These are phyloP conservation scores for Ganoderma resinaceum DNA, from an alignment of 1,284 basidiomycete species.

Conservation along the genomic window DNA sequence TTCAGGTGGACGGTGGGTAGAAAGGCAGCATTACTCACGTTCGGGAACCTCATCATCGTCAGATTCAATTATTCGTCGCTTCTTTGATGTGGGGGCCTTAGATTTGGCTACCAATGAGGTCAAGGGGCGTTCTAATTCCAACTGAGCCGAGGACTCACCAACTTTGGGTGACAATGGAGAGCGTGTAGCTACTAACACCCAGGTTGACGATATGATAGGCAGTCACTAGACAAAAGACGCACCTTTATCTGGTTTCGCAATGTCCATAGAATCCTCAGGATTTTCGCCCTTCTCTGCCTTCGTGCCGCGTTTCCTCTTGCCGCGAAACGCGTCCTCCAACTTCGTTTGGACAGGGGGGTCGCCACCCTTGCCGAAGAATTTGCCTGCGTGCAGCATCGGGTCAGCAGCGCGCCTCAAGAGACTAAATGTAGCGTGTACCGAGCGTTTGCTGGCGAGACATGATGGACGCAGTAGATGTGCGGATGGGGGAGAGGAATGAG, in stretches of 20 bases:
- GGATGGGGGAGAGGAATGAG: conserved; percentile 15
- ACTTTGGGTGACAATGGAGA: conserved; percentile 42
- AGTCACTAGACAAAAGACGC: background rate
- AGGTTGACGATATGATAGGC: conserved; percentile 17
- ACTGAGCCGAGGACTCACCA: conserved; percentile 22
- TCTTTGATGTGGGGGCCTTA: conserved; percentile 33
- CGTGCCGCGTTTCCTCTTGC: conserved; percentile 50
- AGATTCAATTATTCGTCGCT: conserved; percentile 53
- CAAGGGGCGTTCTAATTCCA: background rate
- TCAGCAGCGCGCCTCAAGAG: background rate
- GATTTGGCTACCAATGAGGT: conserved; percentile 7
- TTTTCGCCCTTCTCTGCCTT: conserved; percentile 39
- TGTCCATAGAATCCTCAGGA: conserved; percentile 23
- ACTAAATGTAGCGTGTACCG: conserved; percentile 46
- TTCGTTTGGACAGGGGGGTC: conserved; percentile 68
- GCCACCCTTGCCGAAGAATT: conserved; percentile 77
- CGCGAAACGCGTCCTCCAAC: conserved; percentile 75
- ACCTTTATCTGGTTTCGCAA: conserved; percentile 14
- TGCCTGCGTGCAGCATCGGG: conserved; percentile 48
- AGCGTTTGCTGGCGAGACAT: conserved; percentile 80
- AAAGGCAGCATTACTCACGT: conserved; percentile 18
- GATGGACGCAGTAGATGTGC: conserved; percentile 8
- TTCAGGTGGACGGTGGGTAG: background rate
- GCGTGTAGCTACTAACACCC: conserved; percentile 45
- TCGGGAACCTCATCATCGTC: conserved; percentile 52